A percentile compares a stretch with the other conserved stretches of the same genome.
phyloP scores from a whole-genome alignment of 371 early-diverging fungal genomes.

The Lichtheimia corymbifera region DNA sequence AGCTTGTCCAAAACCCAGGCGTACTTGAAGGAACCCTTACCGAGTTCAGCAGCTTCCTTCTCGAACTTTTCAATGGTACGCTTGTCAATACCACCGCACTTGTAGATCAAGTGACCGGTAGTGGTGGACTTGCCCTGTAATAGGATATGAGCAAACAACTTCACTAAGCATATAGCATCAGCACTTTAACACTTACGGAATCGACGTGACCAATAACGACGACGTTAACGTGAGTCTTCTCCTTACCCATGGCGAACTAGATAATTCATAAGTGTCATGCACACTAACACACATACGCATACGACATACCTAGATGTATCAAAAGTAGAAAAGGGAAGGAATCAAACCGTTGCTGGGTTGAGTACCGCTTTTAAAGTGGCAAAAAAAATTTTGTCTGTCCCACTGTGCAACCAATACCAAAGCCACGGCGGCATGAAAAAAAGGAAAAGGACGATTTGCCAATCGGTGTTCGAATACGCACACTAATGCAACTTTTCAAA shows the following conservation, averaged over 20 bases:
- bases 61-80: conserved; percentile 99
- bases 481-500: too few relatives aligned
- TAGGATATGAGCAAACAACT: conserved; percentile 77
- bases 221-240: conserved; percentile 94
- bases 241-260: conserved; percentile 80
- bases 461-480: too few relatives aligned
- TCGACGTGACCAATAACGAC: conserved; percentile 99
- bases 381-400: too few relatives aligned
- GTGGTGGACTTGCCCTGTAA: conserved; percentile 58
- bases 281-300: too few relatives aligned
- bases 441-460: too few relatives aligned
- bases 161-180: conserved; percentile 10
- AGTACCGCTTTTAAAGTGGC: too few relatives aligned
- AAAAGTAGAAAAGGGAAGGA: too few relatives aligned
- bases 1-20: conserved; percentile 97
- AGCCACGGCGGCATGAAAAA: too few relatives aligned
- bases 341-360: too few relatives aligned
- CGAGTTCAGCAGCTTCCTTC: conserved; percentile 97
- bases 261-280: not conserved
- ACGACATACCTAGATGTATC: too few relatives aligned
- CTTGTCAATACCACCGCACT: conserved; percentile 98
- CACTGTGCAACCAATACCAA: too few relatives aligned
- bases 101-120: conserved; percentile 96
- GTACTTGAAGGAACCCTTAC: conserved; percentile 98
- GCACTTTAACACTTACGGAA: conserved; percentile 93